Evolutionary conservation across 371 early-diverging fungal species (phyloP).

Genomic region (Entomophthora muscae): DNA sequence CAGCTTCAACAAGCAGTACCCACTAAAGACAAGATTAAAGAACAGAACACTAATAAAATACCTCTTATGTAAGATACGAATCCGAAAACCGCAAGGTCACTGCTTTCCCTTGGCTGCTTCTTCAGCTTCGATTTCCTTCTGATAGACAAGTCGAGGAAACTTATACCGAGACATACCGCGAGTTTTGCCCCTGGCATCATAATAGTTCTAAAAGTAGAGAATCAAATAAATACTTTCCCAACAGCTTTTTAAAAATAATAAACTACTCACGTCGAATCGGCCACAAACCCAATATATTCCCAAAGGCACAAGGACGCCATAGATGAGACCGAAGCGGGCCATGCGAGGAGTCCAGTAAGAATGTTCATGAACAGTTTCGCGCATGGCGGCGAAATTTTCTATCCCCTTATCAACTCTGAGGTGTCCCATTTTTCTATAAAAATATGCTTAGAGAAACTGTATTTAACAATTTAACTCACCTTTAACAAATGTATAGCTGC

Average conservation of each 20-base stretch:
- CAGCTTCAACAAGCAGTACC: too few species aligned
- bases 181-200: conserved; percentile 1
- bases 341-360: not conserved
- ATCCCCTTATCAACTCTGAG: too few species aligned
- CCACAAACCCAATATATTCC: not conserved
- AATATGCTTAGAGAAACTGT: too few species aligned
- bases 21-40: too few species aligned
- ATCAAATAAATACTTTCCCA: not conserved
- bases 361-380: conserved; percentile 1
- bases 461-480: too few species aligned
- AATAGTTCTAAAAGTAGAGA: not conserved
- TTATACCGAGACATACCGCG: conserved; percentile 2
- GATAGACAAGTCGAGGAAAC: not conserved
- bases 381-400: not conserved
- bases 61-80: too few species aligned
- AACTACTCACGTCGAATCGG: not conserved
- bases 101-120: too few species aligned
- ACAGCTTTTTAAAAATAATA: too few species aligned
- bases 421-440: too few species aligned
- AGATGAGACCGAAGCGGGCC: not conserved
- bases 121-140: not conserved
- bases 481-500: too few species aligned
- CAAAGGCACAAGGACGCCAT: not conserved
- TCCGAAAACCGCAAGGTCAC: too few species aligned
- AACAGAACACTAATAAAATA: too few species aligned